Base-by-base conservation (phyloP, 352 stramenopile genomes). In the Halophytophthora batemanensis region DNA sequence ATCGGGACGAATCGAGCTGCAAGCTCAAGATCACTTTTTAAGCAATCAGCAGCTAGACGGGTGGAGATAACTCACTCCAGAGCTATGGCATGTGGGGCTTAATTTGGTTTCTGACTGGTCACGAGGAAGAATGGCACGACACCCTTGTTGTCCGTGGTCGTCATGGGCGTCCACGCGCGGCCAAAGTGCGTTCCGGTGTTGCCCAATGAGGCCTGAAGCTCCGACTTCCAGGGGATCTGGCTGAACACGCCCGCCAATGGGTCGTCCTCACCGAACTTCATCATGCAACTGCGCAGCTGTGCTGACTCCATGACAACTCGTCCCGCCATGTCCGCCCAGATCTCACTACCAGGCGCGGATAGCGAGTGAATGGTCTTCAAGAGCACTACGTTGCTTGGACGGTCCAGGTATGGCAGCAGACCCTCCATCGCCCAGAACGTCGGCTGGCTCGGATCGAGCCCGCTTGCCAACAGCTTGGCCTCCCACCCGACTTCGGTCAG, bases 381-480 rank as follows among this genome's bases (percentile, higher is more conserved):
- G 17, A 83, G 23, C 11, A 53, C 44, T 6, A 64, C 49, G 42
- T 70, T 74, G 41, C 19, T 54, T 4, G 65, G 49, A 5, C 58
- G 42, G 3, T 55, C 21, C 41, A 80, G 45, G 45, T 78, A 79
- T 8, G 64, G 58, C 2, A 83, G 50, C 29, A 80, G 23, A 0
- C 72, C 69, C 50, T 80, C 72, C 50, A 83, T 63, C n/a, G 65
- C 33, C 72, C 72, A 83, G 29, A 78, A 80, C 34, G 69, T 77
- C 11, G 60, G 53, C 19, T 44, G 12, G 10, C 61, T 53, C 12
- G 53, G 34, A 22, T 78, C 40, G 22, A 80, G 79, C 8, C 64
- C 57, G n/a, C 34, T 21, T 0, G 47, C 53, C 5, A 65, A 21
- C 7, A 79, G 43, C 40, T 74, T 53, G 13, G 34, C 28, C n/a